Base-by-base conservation (phyloP, 2,329 filamentous ascomycete species). In the Cercospora janseana region DNA sequence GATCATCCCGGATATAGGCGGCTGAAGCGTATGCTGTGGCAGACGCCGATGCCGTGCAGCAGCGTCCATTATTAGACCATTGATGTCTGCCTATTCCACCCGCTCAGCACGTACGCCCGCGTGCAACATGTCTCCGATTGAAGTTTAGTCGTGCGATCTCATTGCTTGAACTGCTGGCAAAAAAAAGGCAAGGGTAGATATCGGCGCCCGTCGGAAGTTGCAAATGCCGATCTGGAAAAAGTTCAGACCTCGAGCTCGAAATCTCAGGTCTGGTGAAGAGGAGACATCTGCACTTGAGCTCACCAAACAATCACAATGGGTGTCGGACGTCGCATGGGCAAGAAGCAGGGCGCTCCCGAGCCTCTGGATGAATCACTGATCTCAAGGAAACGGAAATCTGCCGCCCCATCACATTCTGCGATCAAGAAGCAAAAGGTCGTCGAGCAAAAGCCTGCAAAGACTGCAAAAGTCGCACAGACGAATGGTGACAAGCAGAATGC, bases 341-440 rank as follows among this genome's bases (percentile, higher is more conserved):
- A 91, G 71, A 96, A 96, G 75, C 93, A 97, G 80, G 92, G 90
- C 49, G 79, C 86, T 58, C 93, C 93, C 46, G 81, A 86, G 65
- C 79, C 86, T 58, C 79, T 96, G 59, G 88, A 93, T 59, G 88
- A 95, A 60, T 75, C 69, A 59, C 65, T 87, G 65, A 84, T 86
- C 63, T 83, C 84, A 43, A 89, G 85, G 66, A 96, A 97, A 80
- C 82, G 91, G 69, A 97, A 97, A 77, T 82, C 82, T 53, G 84
- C 83, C 46, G 74, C 64, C 18, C 58, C 78, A 49, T 69, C 75
- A 57, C 77, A 82, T 61, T 75, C 75, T 58, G 69, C 79, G 54
- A 74, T 77, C 63, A 81, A 85, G 71, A 92, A 91, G 78, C 86
- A 79, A 66, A 77, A 79, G 65, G 80, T 70, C 48, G 69, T 65